Base-by-base conservation (phyloP, 495 filamentous ascomycete genomes). In the Chaetomium fimeti region DNA sequence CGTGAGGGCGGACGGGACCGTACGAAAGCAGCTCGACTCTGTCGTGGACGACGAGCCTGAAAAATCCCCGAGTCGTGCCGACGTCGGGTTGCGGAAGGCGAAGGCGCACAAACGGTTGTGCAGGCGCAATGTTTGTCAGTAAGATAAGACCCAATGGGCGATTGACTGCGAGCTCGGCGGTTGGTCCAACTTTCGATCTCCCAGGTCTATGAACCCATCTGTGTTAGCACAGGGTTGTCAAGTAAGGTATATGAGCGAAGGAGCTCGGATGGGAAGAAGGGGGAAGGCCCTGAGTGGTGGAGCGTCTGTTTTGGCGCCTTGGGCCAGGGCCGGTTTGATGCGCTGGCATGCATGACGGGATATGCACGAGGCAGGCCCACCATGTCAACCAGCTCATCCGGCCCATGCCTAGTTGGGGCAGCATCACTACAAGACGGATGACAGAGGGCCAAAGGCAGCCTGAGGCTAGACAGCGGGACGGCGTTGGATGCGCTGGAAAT, bases 341-440 rank as follows among this genome's bases (percentile, higher is more conserved):
- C 78, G 80, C 77, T 82, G 80, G 80, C 80, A 82, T 82, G 80
- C 80, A 82, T 82, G 78, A 80, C 79, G 78, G 80, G 76, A 81
- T 79, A 81, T 81, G 80, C 79, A 82, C 71, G 74, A 78, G 74
- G 76, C 71, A 76, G 79, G 76, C 75, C 78, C 78, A 81, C 78
- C 78, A 56, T 64, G 72, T 68, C 65, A 71, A 71, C 74, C 74
- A 77, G 60, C 72, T 74, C 74, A 77, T 71, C 74, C 74, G 45
- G 48, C 66, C 71, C 68, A 65, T 47, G 66, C 57, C 66, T 45
- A 63, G 66, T 58, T 57, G 65, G 66, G 69, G 63, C 66, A 61
- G 60, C 65, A 66, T 62, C 67, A 55, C 65, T 64, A 65, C 65
- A 51, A 62, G 27, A 65, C 57, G 62, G 64, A 57, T 57, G 55